These are phyloP conservation scores for Trichosanthes truncata DNA, from an alignment of 306 rosid genomes.

Conservation along the genomic window DNA sequence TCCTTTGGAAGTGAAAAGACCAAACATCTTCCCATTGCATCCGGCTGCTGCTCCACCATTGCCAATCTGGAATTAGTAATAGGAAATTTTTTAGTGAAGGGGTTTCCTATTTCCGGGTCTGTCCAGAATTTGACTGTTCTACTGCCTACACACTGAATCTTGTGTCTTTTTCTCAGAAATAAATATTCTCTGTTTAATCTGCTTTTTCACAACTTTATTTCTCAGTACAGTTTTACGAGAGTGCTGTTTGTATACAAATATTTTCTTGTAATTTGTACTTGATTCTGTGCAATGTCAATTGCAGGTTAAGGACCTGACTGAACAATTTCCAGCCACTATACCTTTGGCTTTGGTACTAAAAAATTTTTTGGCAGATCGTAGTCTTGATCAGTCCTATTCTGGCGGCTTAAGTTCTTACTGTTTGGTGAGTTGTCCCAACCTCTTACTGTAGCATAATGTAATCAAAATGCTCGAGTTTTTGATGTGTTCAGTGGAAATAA, in stretches of 20 bases:
- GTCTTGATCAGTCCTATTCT: constrained; percentile 92
- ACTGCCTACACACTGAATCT: background rate
- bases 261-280: background rate
- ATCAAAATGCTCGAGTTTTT: background rate
- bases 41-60: background rate
- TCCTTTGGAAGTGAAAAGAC: background rate
- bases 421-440: constrained; percentile 54
- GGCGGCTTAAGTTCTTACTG: constrained; percentile 98
- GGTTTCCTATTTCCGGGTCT: background rate
- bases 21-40: background rate
- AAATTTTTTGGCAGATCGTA: constrained; percentile 90
- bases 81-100: background rate
- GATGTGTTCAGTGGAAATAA: background rate
- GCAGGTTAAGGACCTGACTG: constrained; percentile 80
- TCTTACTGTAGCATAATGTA: background rate
- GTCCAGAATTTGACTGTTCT: background rate
- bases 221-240: background rate
- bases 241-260: background rate
- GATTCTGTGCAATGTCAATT: constrained; percentile 3
- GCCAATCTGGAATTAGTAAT: background rate
- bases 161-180: background rate
- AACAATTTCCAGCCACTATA: constrained; percentile 88
- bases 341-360: constrained; percentile 89
- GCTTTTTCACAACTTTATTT: background rate
- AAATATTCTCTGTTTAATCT: background rate